These are phyloP conservation scores for Cylindrodendrum hubeiense DNA, from an alignment of 2,329 filamentous ascomycete species.

Conservation along the genomic window DNA sequence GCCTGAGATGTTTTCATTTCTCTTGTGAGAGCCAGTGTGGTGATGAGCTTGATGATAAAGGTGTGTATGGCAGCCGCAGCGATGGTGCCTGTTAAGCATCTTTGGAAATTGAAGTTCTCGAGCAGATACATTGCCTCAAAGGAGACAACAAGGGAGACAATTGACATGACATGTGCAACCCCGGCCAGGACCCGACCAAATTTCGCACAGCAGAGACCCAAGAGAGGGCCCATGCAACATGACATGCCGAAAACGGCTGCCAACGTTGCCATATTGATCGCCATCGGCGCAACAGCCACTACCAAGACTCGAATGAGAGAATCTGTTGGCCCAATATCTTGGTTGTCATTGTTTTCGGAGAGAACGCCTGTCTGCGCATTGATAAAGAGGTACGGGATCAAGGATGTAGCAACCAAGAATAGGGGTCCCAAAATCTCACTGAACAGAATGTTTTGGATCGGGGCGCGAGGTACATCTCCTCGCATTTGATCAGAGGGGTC, in stretches of 20 bases:
- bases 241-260: constrained; percentile 90
- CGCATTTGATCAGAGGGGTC: constrained; percentile 95
- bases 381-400: constrained; percentile 94
- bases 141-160: constrained; percentile 86
- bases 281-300: constrained; percentile 88
- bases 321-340: constrained; percentile 66
- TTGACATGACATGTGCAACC: constrained; percentile 90
- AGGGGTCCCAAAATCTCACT: constrained; percentile 90
- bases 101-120: constrained; percentile 86
- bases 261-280: constrained; percentile 87
- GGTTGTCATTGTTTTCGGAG: constrained; percentile 50
- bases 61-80: constrained; percentile 90
- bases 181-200: constrained; percentile 94
- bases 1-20: constrained; percentile 96
- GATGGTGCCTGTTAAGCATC: constrained; percentile 90
- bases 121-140: constrained; percentile 98
- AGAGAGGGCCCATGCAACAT: constrained; percentile 94
- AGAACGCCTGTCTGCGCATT: constrained; percentile 92
- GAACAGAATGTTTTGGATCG: constrained; percentile 92
- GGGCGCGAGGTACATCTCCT: constrained; percentile 88
- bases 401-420: constrained; percentile 80
- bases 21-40: constrained; percentile 85
- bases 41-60: constrained; percentile 95
- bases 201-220: constrained; percentile 99
- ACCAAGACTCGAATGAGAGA: constrained; percentile 84